Evolutionary conservation across 805 yeast genomes (phyloP).

Genomic region (Priceomyces fermenticarens): DNA sequence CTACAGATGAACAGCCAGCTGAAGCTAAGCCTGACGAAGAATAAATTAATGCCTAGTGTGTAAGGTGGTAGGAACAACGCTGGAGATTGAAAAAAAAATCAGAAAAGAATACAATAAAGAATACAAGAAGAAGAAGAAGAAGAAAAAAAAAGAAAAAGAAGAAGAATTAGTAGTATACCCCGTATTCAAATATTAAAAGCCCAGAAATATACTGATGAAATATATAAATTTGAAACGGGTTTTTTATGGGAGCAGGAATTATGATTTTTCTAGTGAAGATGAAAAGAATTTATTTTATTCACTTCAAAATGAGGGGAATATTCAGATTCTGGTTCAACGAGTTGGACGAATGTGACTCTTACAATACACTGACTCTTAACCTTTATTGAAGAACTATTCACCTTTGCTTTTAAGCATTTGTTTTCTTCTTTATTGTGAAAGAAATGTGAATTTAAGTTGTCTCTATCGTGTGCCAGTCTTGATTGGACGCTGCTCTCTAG

Average conservation of each 20-base stretch:
- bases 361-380: no score
- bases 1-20: conserved; percentile 29
- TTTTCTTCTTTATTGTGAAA: not conserved
- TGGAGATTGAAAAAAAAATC: conserved; percentile 3
- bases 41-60: conserved; percentile 7
- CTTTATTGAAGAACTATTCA: not conserved
- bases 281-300: no score
- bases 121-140: not conserved
- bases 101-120: conserved; percentile 1
- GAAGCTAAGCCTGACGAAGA: conserved; percentile 19
- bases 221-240: no score
- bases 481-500: not conserved
- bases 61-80: conserved; percentile 4
- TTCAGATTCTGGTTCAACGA: no score
- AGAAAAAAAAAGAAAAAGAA: not conserved
- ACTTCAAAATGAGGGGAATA: no score
- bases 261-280: no score
- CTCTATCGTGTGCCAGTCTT: not conserved
- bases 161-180: not conserved
- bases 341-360: no score
- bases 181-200: not conserved
- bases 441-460: not conserved
- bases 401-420: conserved; percentile 1
- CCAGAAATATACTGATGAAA: not conserved
- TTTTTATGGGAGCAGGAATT: not conserved